phyloP scores from a whole-genome alignment of 108 stramenopile genomes.

The Cyclotella sp. region DNA sequence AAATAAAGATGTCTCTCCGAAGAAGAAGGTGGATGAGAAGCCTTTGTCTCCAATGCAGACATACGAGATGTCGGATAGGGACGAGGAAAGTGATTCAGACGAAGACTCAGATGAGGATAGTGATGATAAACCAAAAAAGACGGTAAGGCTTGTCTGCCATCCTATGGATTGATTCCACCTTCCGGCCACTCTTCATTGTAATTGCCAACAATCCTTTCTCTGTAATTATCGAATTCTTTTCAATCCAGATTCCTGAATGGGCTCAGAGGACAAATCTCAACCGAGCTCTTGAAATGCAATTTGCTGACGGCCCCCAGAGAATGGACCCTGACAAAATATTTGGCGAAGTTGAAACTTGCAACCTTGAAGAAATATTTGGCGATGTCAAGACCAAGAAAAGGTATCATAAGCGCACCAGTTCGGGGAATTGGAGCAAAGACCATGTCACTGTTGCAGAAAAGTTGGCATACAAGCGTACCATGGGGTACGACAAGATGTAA shows the following conservation, averaged over 20 bases:
- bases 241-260: constrained; percentile 67
- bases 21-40: constrained; percentile 15
- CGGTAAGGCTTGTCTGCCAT: too few species aligned
- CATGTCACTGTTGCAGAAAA: constrained; percentile 82
- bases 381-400: constrained; percentile 68
- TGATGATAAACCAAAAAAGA: constrained; percentile 61
- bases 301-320: constrained; percentile 48
- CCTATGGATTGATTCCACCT: too few species aligned
- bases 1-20: constrained; percentile 23
- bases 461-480: constrained; percentile 80
- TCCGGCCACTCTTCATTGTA: background rate
- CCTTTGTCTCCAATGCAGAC: constrained; percentile 75
- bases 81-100: constrained; percentile 74
- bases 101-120: constrained; percentile 68
- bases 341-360: constrained; percentile 86
- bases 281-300: constrained; percentile 79
- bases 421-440: constrained; percentile 90
- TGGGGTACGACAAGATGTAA: constrained; percentile 66
- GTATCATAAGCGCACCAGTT: constrained; percentile 79
- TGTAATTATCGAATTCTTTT: background rate
- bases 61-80: constrained; percentile 88
- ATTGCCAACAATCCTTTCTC: background rate
- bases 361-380: constrained; percentile 91
- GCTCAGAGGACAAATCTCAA: constrained; percentile 68
- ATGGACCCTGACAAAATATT: constrained; percentile 92